phyloP scores from a whole-genome alignment of 2,329 filamentous ascomycete genomes.

The Coleophoma cylindrospora region DNA sequence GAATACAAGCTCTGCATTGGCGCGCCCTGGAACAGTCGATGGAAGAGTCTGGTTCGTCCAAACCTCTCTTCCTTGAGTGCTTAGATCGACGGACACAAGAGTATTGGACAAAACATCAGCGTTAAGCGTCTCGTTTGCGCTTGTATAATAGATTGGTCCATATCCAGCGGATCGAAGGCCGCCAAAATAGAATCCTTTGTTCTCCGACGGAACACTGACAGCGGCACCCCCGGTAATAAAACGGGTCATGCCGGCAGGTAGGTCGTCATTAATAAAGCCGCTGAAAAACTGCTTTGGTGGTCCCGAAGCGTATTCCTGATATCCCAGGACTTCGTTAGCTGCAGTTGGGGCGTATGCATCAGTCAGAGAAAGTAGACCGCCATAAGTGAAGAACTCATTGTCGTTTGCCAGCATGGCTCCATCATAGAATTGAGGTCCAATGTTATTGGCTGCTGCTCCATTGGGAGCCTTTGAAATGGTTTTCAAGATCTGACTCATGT shows the following conservation, averaged over 20 bases:
- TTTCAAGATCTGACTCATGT: constrained; percentile 47
- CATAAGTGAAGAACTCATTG: constrained; percentile 58
- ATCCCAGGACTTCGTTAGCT: constrained; percentile 41
- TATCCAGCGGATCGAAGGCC: constrained; percentile 48
- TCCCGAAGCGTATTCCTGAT: constrained; percentile 49
- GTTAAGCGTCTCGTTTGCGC: constrained; percentile 11
- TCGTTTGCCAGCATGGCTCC: constrained; percentile 64
- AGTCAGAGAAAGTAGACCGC: constrained; percentile 43
- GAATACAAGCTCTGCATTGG: constrained; percentile 64
- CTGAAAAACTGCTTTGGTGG: constrained; percentile 35
- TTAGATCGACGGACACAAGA: constrained; percentile 59
- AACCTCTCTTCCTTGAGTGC: constrained; percentile 37
- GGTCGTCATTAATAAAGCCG: constrained; percentile 34
- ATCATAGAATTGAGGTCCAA: constrained; percentile 52
- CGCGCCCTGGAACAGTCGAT: constrained; percentile 43
- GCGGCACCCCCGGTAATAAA: constrained; percentile 62
- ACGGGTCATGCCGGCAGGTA: constrained; percentile 45
- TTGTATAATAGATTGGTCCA: constrained; percentile 40
- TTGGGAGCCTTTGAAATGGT: constrained; percentile 40
- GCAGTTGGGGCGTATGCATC: constrained; percentile 32
- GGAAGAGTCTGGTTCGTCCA: constrained; percentile 57
- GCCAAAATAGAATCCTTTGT: constrained; percentile 67
- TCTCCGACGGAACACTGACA: constrained; percentile 63
- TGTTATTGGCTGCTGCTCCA: constrained; percentile 41
- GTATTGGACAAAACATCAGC: constrained; percentile 41